Percentiles rank a stretch among this genome's conserved stretches.
Conservation (phyloP, 176 grass and related monocot species). For the Lolium perenne region DNA sequence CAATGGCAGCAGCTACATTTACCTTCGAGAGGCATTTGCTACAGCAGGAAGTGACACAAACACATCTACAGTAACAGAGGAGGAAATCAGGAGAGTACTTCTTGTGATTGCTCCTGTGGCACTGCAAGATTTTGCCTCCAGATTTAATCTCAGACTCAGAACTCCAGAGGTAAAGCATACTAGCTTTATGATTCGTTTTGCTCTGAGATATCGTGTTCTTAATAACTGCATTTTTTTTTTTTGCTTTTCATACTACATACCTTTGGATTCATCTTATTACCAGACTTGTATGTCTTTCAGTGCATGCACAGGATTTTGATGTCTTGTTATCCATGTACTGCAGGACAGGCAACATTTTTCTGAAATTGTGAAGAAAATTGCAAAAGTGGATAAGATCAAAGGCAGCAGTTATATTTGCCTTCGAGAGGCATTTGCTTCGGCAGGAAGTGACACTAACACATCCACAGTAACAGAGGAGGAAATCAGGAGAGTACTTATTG, state of each 20-base stretch:
- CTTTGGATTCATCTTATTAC: too few species aligned
- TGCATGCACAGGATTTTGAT: too few species aligned
- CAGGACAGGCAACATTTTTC: too few species aligned
- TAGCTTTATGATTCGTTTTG: slow-evolving; percentile 19
- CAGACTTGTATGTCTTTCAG: too few species aligned
- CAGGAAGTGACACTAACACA: neutral
- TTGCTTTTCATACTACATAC: too few species aligned
- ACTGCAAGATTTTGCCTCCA: slow-evolving; percentile 59
- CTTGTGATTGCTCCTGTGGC: slow-evolving; percentile 43
- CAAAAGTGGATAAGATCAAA: too few species aligned
- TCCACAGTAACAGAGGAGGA: slow-evolving; percentile 74
- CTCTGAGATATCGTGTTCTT: slow-evolving; percentile 30
- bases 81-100: slow-evolving; percentile 75
- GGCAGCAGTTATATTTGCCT: too few species aligned
- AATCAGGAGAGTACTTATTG: slow-evolving; percentile 63
- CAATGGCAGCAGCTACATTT: too few species aligned
- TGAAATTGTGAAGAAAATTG: too few species aligned
- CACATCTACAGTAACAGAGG: slow-evolving; percentile 59
- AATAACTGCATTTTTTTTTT: neutral
- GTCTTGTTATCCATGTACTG: too few species aligned
- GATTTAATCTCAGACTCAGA: slow-evolving; percentile 57
- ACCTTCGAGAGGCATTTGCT: too few species aligned
- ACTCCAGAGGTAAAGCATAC: slow-evolving; percentile 45
- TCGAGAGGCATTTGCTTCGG: too few species aligned
- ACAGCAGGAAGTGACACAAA: neutral